A percentile compares a stretch with the other conserved stretches of the same genome.
These are phyloP conservation scores for Sinapis alba DNA, from an alignment of 441 rosid genomes.

Conservation along the genomic window DNA sequence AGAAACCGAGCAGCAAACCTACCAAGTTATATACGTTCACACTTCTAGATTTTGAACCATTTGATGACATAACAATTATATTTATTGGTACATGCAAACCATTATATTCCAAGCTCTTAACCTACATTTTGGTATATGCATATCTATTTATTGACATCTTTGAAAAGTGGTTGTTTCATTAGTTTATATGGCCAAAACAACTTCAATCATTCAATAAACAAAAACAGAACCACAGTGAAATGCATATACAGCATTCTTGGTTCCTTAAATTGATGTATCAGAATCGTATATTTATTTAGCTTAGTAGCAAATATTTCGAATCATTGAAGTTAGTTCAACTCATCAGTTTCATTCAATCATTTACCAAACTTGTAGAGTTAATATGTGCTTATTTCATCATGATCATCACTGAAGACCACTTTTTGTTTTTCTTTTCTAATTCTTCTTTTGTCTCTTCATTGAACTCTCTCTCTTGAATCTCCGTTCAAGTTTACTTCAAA, in stretches of 20 bases:
- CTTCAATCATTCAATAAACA: background rate
- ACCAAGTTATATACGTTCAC: background rate
- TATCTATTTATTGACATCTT: background rate
- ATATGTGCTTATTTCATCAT: conserved; percentile 7
- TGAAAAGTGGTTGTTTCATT: background rate
- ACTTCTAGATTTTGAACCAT: background rate
- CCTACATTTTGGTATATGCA: background rate
- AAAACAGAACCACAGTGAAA: background rate
- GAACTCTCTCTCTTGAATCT: conserved; percentile 21
- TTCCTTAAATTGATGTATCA: conserved; percentile 20
- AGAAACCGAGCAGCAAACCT: background rate
- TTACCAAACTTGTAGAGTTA: conserved; percentile 21
- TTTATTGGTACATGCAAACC: background rate
- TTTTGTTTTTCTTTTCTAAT: background rate
- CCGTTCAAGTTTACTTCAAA: background rate
- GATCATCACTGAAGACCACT: conserved; percentile 5
- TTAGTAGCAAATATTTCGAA: conserved; percentile 13
- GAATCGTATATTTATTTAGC: background rate
- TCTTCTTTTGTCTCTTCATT: conserved; percentile 18
- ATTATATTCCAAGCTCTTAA: background rate
- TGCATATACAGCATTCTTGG: conserved; percentile 33
- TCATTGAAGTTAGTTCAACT: background rate
- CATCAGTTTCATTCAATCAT: background rate
- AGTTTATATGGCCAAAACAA: background rate
- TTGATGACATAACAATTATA: background rate